Percentiles rank a stretch among this genome's conserved stretches.
phyloP scores from a whole-genome alignment of 2,329 filamentous ascomycete species.

The Pseudogymnoascus sp. region DNA sequence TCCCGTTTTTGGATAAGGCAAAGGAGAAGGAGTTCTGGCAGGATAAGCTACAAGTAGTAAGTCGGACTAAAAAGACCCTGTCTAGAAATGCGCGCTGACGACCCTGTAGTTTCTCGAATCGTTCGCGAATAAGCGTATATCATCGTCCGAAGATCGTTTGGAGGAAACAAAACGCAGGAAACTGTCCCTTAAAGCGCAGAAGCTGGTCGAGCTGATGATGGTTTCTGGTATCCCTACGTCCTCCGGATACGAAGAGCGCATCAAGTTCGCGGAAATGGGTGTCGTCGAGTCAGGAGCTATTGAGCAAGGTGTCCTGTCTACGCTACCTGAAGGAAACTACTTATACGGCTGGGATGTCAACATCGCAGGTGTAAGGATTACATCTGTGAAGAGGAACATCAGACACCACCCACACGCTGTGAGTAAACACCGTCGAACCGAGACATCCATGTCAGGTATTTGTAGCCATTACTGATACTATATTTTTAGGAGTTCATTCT shows the following conservation, averaged over 20 bases:
- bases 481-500: slow-evolving; percentile 70
- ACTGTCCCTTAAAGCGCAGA: slow-evolving; percentile 84
- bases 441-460: background rate
- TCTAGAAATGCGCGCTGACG: slow-evolving; percentile 10
- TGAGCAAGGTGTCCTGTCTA: slow-evolving; percentile 79
- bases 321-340: slow-evolving; percentile 80
- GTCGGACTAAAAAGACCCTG: slow-evolving; percentile 32
- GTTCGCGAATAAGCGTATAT: slow-evolving; percentile 95
- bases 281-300: slow-evolving; percentile 91
- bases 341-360: slow-evolving; percentile 98
- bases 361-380: slow-evolving; percentile 78
- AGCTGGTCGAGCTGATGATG: slow-evolving; percentile 98
- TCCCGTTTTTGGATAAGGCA: slow-evolving; percentile 93
- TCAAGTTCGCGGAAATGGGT: slow-evolving; percentile 93
- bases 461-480: background rate
- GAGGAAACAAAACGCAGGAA: slow-evolving; percentile 95
- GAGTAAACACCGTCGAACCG: slow-evolving; percentile 29
- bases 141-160: slow-evolving; percentile 87
- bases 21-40: slow-evolving; percentile 99
- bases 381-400: slow-evolving; percentile 74
- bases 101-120: slow-evolving; percentile 82
- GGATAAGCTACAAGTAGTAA: slow-evolving; percentile 86
- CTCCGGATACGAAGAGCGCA: slow-evolving; percentile 94
- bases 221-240: slow-evolving; percentile 93
- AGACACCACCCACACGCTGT: slow-evolving; percentile 87